Conservation (phyloP, 75 land plant species). For the Cupressus sempervirens region DNA sequence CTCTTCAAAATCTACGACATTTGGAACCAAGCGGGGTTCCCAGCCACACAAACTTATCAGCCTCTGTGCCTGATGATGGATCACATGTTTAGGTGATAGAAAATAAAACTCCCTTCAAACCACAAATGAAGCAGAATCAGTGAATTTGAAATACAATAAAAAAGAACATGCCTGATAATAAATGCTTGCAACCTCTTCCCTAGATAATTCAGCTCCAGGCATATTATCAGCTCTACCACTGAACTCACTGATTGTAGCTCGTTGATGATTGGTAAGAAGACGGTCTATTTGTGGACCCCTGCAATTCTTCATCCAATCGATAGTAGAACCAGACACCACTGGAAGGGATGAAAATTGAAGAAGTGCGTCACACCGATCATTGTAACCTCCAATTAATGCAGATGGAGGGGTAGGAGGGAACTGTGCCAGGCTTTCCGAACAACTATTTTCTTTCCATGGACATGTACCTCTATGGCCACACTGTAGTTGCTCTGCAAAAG, state of each 20-base stretch:
- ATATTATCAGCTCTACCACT: slow-evolving; percentile 30
- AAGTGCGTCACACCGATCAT: slow-evolving; percentile 92
- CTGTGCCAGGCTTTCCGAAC: slow-evolving; percentile 83
- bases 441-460: slow-evolving; percentile 88
- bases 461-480: slow-evolving; percentile 60
- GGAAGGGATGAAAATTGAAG: slow-evolving; percentile 76
- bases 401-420: slow-evolving; percentile 82
- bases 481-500: slow-evolving; percentile 69
- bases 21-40: slow-evolving; percentile 86
- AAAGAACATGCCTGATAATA: slow-evolving; percentile 53
- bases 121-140: background rate
- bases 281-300: slow-evolving; percentile 69
- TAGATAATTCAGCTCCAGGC: slow-evolving; percentile 27
- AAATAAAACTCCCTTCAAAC: background rate
- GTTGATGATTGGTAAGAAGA: slow-evolving; percentile 52
- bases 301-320: slow-evolving; percentile 63
- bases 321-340: slow-evolving; percentile 64
- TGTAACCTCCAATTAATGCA: slow-evolving; percentile 79
- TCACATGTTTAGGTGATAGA: background rate
- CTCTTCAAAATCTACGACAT: slow-evolving; percentile 89
- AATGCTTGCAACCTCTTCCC: slow-evolving; percentile 25
- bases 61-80: slow-evolving; percentile 69
- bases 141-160: background rate
- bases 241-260: slow-evolving; percentile 28
- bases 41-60: slow-evolving; percentile 95